Percentiles rank a stretch among this genome's conserved stretches.
Conservation (phyloP, 1,284 basidiomycete genomes). For the Ganoderma lingzhi region DNA sequence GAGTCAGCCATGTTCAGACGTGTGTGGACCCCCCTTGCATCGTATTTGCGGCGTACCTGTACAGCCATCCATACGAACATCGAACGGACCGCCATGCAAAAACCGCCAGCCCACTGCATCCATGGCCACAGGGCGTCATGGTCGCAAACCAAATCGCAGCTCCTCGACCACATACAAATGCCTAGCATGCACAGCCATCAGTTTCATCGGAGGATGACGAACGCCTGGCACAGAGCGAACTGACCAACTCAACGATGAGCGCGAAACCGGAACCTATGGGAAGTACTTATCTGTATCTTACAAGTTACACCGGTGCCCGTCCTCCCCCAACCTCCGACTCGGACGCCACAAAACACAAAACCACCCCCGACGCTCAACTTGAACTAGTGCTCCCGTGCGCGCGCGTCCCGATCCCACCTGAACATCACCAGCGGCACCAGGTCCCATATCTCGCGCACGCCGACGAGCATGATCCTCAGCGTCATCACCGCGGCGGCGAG, state of each 20-base stretch:
- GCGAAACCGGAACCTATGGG: neutral
- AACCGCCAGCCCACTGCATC: neutral
- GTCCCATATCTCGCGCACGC: constrained; percentile 29
- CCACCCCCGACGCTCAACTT: neutral
- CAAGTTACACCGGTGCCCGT: neutral
- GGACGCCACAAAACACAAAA: neutral
- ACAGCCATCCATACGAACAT: neutral
- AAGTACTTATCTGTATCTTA: neutral
- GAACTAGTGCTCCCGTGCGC: neutral
- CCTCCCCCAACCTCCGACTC: neutral
- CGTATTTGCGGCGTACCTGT: neutral
- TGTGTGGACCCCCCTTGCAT: neutral
- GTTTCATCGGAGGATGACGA: neutral
- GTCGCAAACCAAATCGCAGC: neutral
- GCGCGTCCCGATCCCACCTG: constrained; percentile 20
- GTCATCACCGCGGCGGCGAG: constrained; percentile 31
- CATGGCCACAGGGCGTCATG: neutral
- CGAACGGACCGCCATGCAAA: neutral
- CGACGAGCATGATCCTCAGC: constrained; percentile 24
- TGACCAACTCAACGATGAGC: neutral
- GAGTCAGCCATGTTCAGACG: neutral
- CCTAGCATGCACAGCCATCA: neutral
- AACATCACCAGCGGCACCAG: constrained; percentile 30
- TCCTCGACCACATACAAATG: neutral
- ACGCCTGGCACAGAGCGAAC: neutral